A percentile compares a stretch with the other conserved stretches of the same genome.
phyloP scores from a whole-genome alignment of 2,329 filamentous ascomycete genomes.

The Clarireedia paspali region DNA sequence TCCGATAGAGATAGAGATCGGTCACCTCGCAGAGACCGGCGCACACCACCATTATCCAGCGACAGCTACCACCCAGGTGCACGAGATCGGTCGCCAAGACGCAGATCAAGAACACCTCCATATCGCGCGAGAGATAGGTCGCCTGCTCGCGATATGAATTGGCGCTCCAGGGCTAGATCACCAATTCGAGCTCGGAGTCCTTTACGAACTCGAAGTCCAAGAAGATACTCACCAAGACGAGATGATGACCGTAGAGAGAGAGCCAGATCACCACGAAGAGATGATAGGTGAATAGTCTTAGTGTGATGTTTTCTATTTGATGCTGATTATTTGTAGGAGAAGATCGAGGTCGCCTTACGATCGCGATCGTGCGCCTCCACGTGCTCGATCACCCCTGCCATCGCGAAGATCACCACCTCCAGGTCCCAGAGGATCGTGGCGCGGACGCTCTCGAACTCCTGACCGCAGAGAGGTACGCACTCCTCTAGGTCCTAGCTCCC shows the following conservation, averaged over 20 bases:
- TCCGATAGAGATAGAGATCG: constrained; percentile 21
- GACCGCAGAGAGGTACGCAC: constrained; percentile 41
- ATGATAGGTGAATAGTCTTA: constrained; percentile 20
- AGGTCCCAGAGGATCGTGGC: constrained; percentile 29
- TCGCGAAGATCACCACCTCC: constrained; percentile 27
- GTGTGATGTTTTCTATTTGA: not conserved
- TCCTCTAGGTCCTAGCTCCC: constrained; percentile 33
- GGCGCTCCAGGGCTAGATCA: constrained; percentile 24
- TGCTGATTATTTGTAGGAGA: constrained; percentile 19
- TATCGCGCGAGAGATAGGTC: constrained; percentile 25
- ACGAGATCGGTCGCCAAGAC: constrained; percentile 26
- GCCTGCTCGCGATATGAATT: constrained; percentile 17
- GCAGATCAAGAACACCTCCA: constrained; percentile 26
- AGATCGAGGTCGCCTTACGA: constrained; percentile 30
- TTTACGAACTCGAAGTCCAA: constrained; percentile 25
- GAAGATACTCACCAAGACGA: constrained; percentile 30
- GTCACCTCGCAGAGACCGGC: constrained; percentile 20
- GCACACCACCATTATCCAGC: constrained; percentile 21
- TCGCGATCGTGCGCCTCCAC: constrained; percentile 22
- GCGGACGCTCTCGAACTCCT: constrained; percentile 43
- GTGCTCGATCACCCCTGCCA: constrained; percentile 26
- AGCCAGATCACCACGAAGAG: constrained; percentile 29
- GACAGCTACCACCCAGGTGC: constrained; percentile 25
- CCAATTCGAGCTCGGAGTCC: constrained; percentile 31
- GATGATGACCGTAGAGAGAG: constrained; percentile 32